These are phyloP conservation scores for Colletotrichum sidae DNA, from an alignment of 2,329 filamentous ascomycete species.

Conservation along the genomic window DNA sequence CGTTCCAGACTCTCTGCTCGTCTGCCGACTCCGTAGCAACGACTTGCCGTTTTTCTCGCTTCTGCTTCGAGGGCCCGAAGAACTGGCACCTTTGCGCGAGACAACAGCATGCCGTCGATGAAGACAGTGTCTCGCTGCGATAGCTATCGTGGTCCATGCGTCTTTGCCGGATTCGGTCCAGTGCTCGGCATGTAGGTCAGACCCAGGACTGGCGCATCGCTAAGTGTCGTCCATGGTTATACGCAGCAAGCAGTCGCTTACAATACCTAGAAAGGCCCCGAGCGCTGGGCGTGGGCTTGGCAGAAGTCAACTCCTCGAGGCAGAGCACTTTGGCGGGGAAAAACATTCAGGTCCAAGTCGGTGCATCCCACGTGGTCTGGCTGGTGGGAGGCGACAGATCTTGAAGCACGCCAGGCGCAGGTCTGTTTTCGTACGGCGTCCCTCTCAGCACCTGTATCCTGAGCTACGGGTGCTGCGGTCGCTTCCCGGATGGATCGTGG, in stretches of 20 bases:
- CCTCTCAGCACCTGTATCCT: background rate
- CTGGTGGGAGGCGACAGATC: constrained; percentile 18
- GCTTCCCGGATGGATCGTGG: background rate
- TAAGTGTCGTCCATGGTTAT: constrained; percentile 11
- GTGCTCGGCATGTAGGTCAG: background rate
- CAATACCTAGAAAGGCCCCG: too few species aligned
- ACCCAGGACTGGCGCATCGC: background rate
- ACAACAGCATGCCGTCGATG: constrained; percentile 1
- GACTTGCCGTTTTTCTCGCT: constrained; percentile 21
- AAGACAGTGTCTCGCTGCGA: constrained; percentile 18
- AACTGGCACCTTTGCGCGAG: constrained; percentile 4
- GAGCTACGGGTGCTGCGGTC: too few species aligned
- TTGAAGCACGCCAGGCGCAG: constrained; percentile 21
- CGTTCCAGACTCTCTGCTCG: constrained; percentile 10
- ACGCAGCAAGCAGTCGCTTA: too few species aligned
- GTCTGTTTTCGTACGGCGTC: constrained; percentile 23
- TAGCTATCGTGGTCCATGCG: constrained; percentile 6
- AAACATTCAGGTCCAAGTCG: background rate
- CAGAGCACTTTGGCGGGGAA: background rate
- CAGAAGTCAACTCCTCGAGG: background rate
- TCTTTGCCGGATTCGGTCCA: constrained; percentile 7
- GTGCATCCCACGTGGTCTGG: constrained; percentile 15
- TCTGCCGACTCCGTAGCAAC: background rate
- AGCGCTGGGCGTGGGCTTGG: too few species aligned
- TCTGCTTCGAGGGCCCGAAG: constrained; percentile 13